Evolutionary conservation across 139 green algal species (phyloP), one percentile per base, ranked within the genome.

Genomic region (Asterochloris erici): DNA sequence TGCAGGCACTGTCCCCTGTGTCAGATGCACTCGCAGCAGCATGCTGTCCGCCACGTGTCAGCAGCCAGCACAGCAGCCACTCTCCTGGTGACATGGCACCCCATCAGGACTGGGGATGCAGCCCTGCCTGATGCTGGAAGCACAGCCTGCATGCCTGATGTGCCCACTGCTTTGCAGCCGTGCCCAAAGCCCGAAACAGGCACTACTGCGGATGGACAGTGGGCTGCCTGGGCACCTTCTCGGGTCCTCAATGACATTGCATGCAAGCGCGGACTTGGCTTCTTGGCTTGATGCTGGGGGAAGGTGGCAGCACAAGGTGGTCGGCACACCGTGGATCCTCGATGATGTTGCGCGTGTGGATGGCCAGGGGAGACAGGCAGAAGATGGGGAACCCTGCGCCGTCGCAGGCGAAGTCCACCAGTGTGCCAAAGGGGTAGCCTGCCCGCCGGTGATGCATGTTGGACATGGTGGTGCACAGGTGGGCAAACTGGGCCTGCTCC

Each of bases 401-500:
- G 86, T 99, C 97, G 10, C 89, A 92, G 13, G 96, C 95, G 90
- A 99, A 99, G 86, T 99, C 97, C 10, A 99, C 93, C 12, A 98
- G 89, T 0, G 94, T 97, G 80, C 96, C 96, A 88, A 99, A 99
- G 11, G 97, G 97, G 87, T 98, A 99, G 63, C 95, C 96, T 0
- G 93, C 89, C 10, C 95, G 89, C 15, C 96, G 90, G 87, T 99
- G 97, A 86, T 99, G 96, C 96, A 98, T 98, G 82, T 91, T 89
- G 27, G 88, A 96, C 97, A 99, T 99, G 68, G 95, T 91, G 47
- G 96, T 98, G 88, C 94, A 98, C 74, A 99, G 87, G 85, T 98
- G 94, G 21, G 94, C 97, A 85, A 94, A 97, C 82, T 94, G 84
- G 4, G 93, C 95, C 81, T 94, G 89, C 82, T 96, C 93, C 73